Evolutionary conservation across 148 eudicot genomes (phyloP).

Genomic region (Oxyria digyna): DNA sequence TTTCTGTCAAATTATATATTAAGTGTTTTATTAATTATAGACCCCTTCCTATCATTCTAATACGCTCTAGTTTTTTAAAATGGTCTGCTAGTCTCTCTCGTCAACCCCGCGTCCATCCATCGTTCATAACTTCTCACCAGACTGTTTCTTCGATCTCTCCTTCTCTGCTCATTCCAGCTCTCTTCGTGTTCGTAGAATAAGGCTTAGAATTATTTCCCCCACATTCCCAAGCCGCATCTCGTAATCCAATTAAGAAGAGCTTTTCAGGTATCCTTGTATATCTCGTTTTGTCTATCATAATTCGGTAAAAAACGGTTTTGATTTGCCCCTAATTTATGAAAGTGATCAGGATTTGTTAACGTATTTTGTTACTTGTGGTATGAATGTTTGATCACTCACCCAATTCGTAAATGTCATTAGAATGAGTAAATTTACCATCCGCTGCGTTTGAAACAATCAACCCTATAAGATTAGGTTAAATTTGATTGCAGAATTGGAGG

Average conservation of each 20-base stretch:
- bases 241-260: background rate
- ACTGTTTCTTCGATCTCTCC: slow-evolving; percentile 6
- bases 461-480: slow-evolving; percentile 1
- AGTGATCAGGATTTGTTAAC: slow-evolving; percentile 3
- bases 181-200: background rate
- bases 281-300: background rate
- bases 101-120: slow-evolving; percentile 4
- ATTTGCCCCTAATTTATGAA: slow-evolving; percentile 4
- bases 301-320: background rate
- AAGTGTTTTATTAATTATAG: no score
- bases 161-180: background rate
- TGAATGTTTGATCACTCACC: background rate
- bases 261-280: slow-evolving; percentile 18
- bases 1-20: no score
- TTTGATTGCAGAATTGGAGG: background rate
- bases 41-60: no score
- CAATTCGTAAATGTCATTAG: slow-evolving; percentile 9
- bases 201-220: background rate
- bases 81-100: no score
- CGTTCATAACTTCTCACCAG: background rate
- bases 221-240: background rate
- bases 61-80: no score
- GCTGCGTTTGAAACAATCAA: background rate
- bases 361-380: background rate
- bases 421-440: background rate